phyloP scores from a whole-genome alignment of 345 rosid species.

The Citrus medica region DNA sequence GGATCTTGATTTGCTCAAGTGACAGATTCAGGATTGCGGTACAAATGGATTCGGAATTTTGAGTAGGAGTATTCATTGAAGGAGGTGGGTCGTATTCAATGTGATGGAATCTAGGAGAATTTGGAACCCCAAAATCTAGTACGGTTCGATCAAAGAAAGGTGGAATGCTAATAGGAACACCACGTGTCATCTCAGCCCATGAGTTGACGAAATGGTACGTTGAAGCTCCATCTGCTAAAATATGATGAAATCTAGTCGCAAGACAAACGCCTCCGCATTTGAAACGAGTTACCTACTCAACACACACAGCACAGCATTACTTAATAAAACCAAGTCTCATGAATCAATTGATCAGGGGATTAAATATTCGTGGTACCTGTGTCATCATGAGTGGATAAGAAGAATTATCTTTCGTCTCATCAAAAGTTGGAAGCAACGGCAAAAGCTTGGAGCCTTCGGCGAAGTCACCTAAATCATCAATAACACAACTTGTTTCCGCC shows the following conservation, averaged over 20 bases:
- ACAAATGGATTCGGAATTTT: not conserved
- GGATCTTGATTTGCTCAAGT: not conserved
- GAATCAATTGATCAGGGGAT: not conserved
- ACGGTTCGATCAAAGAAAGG: conserved; percentile 10
- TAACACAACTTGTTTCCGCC: conserved; percentile 20
- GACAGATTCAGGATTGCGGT: not conserved
- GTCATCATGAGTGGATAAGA: conserved; percentile 23
- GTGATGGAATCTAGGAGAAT: not conserved
- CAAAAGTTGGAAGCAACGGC: conserved; percentile 22
- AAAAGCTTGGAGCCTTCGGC: not conserved
- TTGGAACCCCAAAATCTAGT: not conserved
- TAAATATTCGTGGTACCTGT: conserved; percentile 18
- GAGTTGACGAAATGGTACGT: not conserved
- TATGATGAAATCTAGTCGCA: conserved; percentile 3
- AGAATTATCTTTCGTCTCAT: conserved; percentile 14
- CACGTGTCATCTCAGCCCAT: conserved; percentile 6
- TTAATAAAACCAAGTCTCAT: too few species aligned
- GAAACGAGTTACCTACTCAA: conserved; percentile 8
- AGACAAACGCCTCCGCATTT: conserved; percentile 16
- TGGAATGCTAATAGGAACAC: not conserved
- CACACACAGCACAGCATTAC: too few species aligned
- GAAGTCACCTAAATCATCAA: conserved; percentile 5
- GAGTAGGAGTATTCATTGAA: not conserved
- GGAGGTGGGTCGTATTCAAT: not conserved
- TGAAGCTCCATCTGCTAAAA: not conserved